Base-by-base conservation (phyloP, 2,329 filamentous ascomycete genomes). In the Claviceps capensis region DNA sequence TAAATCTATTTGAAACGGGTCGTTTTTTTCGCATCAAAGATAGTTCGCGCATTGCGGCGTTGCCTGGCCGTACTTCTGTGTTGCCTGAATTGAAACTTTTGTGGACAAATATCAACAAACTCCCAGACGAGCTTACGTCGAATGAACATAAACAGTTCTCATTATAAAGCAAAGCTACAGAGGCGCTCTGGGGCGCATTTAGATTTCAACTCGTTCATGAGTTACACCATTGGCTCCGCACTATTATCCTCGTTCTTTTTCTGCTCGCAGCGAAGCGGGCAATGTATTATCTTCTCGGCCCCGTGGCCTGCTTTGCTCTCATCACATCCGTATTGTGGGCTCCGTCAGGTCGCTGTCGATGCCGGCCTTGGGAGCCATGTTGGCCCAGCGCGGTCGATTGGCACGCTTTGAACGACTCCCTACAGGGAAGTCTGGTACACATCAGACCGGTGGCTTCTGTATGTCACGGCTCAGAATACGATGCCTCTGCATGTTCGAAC, bases 81-180 rank as follows among this genome's bases (percentile, higher is more conserved):
- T 34, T 34, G 11, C 30, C 30, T 11, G 30, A 34, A 11, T 34
- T 9, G 30, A 34, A 34, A 8, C 4, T 37, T 47, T 48, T 1
- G 36, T 48, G 13, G 46, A 48, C 30, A 48, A 9, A 48, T 38
- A 48, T 48, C 46, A 48, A 48, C 46, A 8, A 48, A 48, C 46
- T 47, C 16, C 44, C 7, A 5, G 1, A 40, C n/a, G 30, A 11
- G 30, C 30, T 11, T 34, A 34, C 30, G 30, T 34, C 9, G 30
- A 34, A 34, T 34, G 30, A 34, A 34, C 9, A 34, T 8, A 11
- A 34, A 11, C 30, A 11, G 0, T 11, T 34, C 30, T 34, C 30
- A 34, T 34, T 34, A 34, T 34, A 34, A 34, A 34, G 30, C 30
- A 34, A 34, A 34, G 30, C 30, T 34, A 34, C 30, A 34, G 30